These are phyloP conservation scores for Euphrasia confusa DNA, from an alignment of 257 asterid genomes.

Conservation along the genomic window DNA sequence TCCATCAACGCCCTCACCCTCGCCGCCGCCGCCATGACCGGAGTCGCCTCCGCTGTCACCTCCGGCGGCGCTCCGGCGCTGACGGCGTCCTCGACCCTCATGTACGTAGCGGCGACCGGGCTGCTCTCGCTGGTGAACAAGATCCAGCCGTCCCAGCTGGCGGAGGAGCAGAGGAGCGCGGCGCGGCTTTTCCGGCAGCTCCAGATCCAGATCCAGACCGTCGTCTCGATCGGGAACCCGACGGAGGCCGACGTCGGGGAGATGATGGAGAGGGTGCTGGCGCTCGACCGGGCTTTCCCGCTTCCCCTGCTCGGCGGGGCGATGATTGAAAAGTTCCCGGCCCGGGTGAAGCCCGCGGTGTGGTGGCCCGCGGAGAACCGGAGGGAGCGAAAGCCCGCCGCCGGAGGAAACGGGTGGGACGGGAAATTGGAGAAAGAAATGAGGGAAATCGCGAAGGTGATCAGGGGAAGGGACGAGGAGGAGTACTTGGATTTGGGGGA, in stretches of 20 bases:
- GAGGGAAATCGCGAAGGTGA: conserved; percentile 35
- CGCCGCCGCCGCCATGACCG: conserved; percentile 38
- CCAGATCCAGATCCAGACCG: conserved; percentile 40
- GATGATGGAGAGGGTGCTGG: conserved; percentile 52
- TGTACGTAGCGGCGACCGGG: conserved; percentile 53
- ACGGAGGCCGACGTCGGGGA: conserved; percentile 35
- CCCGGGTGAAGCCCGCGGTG: conserved; percentile 42
- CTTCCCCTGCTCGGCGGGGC: conserved; percentile 44
- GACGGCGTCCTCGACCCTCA: conserved; percentile 35
- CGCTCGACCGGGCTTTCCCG: conserved; percentile 64
- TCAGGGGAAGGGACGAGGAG: conserved; percentile 39
- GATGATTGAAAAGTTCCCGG: conserved; percentile 51
- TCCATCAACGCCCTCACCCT: conserved; percentile 53
- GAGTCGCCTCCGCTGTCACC: conserved; percentile 29
- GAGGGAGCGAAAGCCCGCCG: background rate
- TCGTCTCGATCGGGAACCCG: conserved; percentile 35
- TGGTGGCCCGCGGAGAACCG: conserved; percentile 49
- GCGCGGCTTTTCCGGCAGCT: conserved; percentile 54
- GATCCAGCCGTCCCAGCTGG: conserved; percentile 74
- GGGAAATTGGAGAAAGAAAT: conserved; percentile 50
- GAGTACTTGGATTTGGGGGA: conserved; percentile 49
- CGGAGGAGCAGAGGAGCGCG: conserved; percentile 74
- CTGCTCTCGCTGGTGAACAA: conserved; percentile 43
- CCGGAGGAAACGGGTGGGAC: conserved; percentile 42
- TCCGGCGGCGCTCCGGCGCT: conserved; percentile 28